A percentile compares a stretch with the other conserved stretches of the same genome.
Evolutionary conservation across 305 asterid species (phyloP).

Genomic region (Fraxinus sp.): DNA sequence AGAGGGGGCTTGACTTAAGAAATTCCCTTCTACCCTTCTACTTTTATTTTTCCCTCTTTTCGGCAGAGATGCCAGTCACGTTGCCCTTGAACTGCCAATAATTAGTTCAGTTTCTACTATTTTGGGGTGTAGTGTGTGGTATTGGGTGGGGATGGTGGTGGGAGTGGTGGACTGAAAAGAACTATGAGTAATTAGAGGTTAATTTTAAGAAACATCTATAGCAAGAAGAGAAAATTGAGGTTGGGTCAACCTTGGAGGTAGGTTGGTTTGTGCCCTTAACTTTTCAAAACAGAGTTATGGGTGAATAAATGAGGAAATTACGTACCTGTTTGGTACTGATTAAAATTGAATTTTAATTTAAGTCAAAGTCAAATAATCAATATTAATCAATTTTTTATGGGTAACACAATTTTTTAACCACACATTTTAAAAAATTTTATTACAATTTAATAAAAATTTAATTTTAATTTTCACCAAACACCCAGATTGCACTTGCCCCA

Average conservation of each 20-base stretch:
- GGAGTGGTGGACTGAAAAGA: not conserved
- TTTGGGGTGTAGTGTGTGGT: not conserved
- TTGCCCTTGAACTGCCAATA: constrained; percentile 22
- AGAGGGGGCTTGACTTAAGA: constrained; percentile 29
- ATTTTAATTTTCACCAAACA: too few relatives aligned
- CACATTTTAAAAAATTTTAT: too few relatives aligned
- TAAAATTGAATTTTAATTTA: too few relatives aligned
- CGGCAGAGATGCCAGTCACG: constrained; percentile 33
- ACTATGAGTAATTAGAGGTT: not conserved
- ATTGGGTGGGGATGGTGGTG: not conserved
- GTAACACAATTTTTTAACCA: too few relatives aligned
- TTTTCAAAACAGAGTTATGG: not conserved
- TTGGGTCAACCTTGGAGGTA: too few relatives aligned
- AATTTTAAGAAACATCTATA: not conserved
- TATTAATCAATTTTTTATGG: too few relatives aligned
- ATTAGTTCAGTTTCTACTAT: not conserved
- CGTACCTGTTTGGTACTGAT: too few relatives aligned
- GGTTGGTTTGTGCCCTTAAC: not conserved
- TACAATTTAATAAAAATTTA: too few relatives aligned
- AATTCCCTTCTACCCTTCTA: constrained; percentile 9
- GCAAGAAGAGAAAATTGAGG: not conserved
- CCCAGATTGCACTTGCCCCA: not conserved
- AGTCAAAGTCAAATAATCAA: too few relatives aligned
- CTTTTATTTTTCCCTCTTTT: not conserved
- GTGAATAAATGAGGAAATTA: not conserved